Evolutionary conservation across 78 protist species (phyloP).

Genomic region (Creolimax fragrantissima): DNA sequence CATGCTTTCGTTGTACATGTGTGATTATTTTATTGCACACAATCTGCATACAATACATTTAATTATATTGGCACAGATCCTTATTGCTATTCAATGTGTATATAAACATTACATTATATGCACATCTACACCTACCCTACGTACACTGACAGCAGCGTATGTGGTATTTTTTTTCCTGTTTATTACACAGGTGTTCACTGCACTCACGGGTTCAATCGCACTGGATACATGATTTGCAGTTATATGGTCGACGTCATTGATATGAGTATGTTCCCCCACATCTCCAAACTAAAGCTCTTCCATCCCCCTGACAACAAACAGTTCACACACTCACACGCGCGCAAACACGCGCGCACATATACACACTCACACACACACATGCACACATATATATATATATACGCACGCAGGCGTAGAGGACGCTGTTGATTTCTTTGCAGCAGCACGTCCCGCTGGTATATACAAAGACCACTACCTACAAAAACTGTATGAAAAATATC

Average conservation of each 20-base stretch:
- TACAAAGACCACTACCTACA: conserved; percentile 8
- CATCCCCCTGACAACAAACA: too few species aligned
- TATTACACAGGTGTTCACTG: conserved; percentile 29
- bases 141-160: too few species aligned
- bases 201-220: conserved; percentile 43
- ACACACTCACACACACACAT: neutral
- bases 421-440: neutral
- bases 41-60: too few species aligned
- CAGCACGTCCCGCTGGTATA: conserved; percentile 1
- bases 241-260: neutral
- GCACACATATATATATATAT: neutral
- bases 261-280: neutral
- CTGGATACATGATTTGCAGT: conserved; percentile 5
- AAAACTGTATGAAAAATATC: neutral
- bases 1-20: too few species aligned
- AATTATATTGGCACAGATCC: too few species aligned
- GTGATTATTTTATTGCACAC: too few species aligned
- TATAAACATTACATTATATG: neutral
- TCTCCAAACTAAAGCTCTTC: neutral
- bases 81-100: too few species aligned
- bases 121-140: too few species aligned
- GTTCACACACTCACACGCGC: too few species aligned
- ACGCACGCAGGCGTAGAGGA: neutral
- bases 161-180: too few species aligned
- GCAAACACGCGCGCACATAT: neutral